Percentiles rank a stretch among this genome's conserved stretches.
Evolutionary conservation across 768 basidiomycete genomes (phyloP).

Genomic region (Calocybe indica): DNA sequence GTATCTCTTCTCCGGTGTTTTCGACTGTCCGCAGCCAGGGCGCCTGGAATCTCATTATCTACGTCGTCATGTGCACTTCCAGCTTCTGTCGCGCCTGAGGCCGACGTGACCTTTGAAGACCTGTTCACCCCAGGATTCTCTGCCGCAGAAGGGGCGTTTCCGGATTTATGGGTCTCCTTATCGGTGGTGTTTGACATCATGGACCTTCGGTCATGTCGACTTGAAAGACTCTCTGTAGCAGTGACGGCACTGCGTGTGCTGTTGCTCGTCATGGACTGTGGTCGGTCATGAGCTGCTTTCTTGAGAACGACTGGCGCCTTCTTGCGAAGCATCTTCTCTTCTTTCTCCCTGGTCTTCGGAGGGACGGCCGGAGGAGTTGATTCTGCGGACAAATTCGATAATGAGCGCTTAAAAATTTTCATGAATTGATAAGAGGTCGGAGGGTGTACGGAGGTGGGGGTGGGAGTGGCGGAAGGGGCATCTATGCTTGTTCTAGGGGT

Average conservation of each 20-base stretch:
- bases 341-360: conserved; percentile 4
- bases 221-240: conserved; percentile 24
- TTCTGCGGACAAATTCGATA: conserved; percentile 49
- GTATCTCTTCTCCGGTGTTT: conserved; percentile 29
- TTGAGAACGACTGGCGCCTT: conserved; percentile 3
- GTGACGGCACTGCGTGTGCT: conserved; percentile 46
- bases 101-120: conserved; percentile 27
- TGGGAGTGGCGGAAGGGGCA: conserved; percentile 23
- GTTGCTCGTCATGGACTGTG: conserved; percentile 50
- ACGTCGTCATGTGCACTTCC: too few species aligned
- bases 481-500: conserved; percentile 47
- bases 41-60: conserved; percentile 20
- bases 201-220: conserved; percentile 13
- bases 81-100: conserved; percentile 6
- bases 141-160: conserved; percentile 5
- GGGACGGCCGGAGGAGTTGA: conserved; percentile 25
- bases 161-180: conserved; percentile 7
- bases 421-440: conserved; percentile 63
- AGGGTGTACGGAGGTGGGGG: conserved; percentile 29
- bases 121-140: conserved; percentile 11
- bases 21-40: conserved; percentile 19
- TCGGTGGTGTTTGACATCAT: conserved; percentile 5
- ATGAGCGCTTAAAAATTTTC: conserved; percentile 57
- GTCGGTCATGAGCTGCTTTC: conserved; percentile 29
- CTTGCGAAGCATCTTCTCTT: conserved; percentile 6